phyloP scores from a whole-genome alignment of 1,139 yeast genomes.

The Pichia sp. region DNA sequence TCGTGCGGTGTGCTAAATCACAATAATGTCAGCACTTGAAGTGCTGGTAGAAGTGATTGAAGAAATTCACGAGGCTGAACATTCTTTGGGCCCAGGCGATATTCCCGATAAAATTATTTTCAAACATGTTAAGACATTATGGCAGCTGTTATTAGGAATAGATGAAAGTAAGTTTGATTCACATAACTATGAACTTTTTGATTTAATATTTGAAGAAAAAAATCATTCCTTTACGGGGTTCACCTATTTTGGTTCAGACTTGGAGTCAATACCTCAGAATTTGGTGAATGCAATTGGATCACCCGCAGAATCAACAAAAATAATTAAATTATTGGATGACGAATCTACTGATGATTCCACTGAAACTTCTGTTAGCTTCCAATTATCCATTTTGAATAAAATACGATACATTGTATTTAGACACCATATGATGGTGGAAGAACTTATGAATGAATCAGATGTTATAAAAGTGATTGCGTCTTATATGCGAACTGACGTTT shows the following conservation, averaged over 20 bases:
- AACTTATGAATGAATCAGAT: conserved; percentile 3
- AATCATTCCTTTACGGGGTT: conserved; percentile 6
- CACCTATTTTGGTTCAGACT: conserved; percentile 7
- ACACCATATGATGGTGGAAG: conserved; percentile 9
- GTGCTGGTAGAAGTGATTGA: conserved; percentile 12
- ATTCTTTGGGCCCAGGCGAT: conserved; percentile 5
- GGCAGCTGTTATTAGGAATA: conserved; percentile 25
- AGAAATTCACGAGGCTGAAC: conserved; percentile 8
- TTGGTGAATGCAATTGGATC: conserved; percentile 11
- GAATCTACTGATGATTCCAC: background rate
- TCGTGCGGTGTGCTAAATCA: background rate
- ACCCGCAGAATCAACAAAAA: conserved; percentile 6
- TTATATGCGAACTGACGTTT: conserved; percentile 6
- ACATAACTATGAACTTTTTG: conserved; percentile 17
- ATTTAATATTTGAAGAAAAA: conserved; percentile 12
- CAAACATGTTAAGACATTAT: conserved; percentile 16
- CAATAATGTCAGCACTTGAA: conserved; percentile 8
- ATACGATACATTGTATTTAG: conserved; percentile 7
- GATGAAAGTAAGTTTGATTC: conserved; percentile 17
- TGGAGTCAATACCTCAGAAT: background rate
- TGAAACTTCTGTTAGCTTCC: conserved; percentile 7
- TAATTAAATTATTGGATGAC: conserved; percentile 7
- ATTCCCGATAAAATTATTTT: conserved; percentile 7
- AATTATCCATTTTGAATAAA: conserved; percentile 13
- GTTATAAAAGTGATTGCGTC: background rate